These are phyloP conservation scores for Talaromyces nanjingensis DNA, from an alignment of 495 filamentous ascomycete species.

Conservation along the genomic window DNA sequence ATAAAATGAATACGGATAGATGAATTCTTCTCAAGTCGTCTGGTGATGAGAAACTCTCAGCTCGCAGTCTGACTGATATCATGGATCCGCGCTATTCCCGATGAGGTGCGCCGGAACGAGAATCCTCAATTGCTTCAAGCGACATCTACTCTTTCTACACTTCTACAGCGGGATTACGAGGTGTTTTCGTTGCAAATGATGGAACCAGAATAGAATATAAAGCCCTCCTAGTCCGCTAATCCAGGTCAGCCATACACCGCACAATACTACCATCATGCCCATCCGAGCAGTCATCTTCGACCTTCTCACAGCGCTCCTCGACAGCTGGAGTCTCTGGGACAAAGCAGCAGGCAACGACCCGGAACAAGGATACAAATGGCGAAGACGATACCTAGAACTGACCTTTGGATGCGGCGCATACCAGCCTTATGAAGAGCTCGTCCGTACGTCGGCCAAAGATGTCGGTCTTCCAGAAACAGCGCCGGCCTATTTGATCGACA, in stretches of 20 bases:
- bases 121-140: not conserved
- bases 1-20: not conserved
- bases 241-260: not conserved
- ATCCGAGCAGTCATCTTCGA: conserved; percentile 27
- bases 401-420: conserved; percentile 23
- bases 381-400: conserved; percentile 20
- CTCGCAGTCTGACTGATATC: not conserved
- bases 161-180: not conserved
- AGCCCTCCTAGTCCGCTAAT: not conserved
- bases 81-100: not conserved
- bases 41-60: not conserved
- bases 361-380: conserved; percentile 17
- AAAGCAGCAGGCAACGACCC: conserved; percentile 13
- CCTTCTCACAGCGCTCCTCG: conserved; percentile 26
- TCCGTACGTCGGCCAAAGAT: conserved; percentile 19
- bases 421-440: conserved; percentile 22
- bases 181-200: not conserved
- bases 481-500: conserved; percentile 14
- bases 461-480: conserved; percentile 18
- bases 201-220: not conserved
- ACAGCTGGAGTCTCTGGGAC: conserved; percentile 27
- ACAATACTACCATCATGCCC: conserved; percentile 10
- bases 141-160: not conserved
- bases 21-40: not conserved
- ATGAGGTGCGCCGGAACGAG: not conserved